Base-by-base conservation (phyloP, 108 stramenopile species). In the Cylindrotheca fusiformis region DNA sequence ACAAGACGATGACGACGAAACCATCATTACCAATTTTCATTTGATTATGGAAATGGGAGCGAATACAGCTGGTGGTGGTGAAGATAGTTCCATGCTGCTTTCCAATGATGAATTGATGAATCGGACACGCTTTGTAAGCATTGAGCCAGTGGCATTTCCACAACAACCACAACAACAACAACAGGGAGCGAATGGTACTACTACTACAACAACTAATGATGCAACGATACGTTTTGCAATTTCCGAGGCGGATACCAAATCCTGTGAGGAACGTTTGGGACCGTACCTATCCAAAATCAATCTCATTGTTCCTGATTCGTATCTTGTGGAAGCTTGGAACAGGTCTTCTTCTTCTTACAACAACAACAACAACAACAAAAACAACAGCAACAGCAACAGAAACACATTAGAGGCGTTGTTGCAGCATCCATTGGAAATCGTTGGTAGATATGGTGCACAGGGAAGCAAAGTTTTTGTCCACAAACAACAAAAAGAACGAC, bases 111-210 rank as follows among this genome's bases (percentile, higher is more conserved):
- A 41, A 5, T 54, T 85, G 26, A 32, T 73, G 67, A 33, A 56
- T n/a, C 59, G 52, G 23, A 48, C 79, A 17, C 22, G 44, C 14
- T 61, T 49, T 26, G 21, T 76, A 18, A 75, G 84, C 27, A 62
- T 81, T 4, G 84, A 85, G 32, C 84, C 84, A 17, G 52, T 85
- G n/a, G 72, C 67, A 26, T 83, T 83, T 53, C 65, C 71, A 21
- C 64, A 83, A 22, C n/a, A n/a, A n/a, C n/a, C 74, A 55, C 1
- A 46, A 3, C 20, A 58, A 59, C 3, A 48, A 32, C 31, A 57
- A 48, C 29, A 61, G n/a, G n/a, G n/a, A n/a, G n/a, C n/a, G n/a
- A n/a, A n/a, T n/a, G n/a, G n/a, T n/a, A n/a, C n/a, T n/a, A n/a
- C n/a, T n/a, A n/a, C n/a, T n/a, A n/a, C n/a, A n/a, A 14, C 36